Evolutionary conservation across 331 rosid species (phyloP), one percentile per base, ranked within the genome.

Genomic region (Saraca asoca): DNA sequence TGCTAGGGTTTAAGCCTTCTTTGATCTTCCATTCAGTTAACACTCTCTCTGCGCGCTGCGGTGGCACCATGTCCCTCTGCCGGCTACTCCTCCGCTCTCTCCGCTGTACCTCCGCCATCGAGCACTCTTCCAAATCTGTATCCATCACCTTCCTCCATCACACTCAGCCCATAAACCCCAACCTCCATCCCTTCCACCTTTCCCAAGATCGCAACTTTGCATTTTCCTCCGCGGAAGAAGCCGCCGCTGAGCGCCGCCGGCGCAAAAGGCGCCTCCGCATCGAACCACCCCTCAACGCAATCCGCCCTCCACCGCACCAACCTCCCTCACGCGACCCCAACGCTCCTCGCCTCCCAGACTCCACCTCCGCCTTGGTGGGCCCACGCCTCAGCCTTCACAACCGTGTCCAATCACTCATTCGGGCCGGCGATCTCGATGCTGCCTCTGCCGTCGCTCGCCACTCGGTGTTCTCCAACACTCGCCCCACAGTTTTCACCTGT

Each of bases 401-500:
- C 67, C 88, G 97, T 51, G 98, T 94, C 48, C 98, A 94, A 75
- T 86, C 97, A 34, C 85, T 94, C 1, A 94, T 94, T 63, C 96
- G 97, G 0, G 98, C 98, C 0, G 86, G 82, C 4, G 98, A 94
- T 72, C 96, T 90, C 5, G 96, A 94, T 16, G 94, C 98, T 0
- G 97, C 98, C 33, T 86, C 97, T 2, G 76, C 86, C 4, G 72
- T 85, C 0, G 92, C 97, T 12, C 94, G 98, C 0, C 90, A 80
- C 75, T 82, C 98, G 0, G 90, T 90, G 2, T 93, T 85, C 79
- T 93, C 96, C 5, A 71, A 73, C 14, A 90, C 95, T 0, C 95
- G 96, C 10, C 98, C 97, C 10, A 93, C 97, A 5, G 98, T 94
- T 5, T 93, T 88, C 84, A 94, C 98, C 17, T 94, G 97, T 77